These are phyloP conservation scores for Orbilia oligospora DNA, from an alignment of 2,329 filamentous ascomycete species.

Conservation along the genomic window DNA sequence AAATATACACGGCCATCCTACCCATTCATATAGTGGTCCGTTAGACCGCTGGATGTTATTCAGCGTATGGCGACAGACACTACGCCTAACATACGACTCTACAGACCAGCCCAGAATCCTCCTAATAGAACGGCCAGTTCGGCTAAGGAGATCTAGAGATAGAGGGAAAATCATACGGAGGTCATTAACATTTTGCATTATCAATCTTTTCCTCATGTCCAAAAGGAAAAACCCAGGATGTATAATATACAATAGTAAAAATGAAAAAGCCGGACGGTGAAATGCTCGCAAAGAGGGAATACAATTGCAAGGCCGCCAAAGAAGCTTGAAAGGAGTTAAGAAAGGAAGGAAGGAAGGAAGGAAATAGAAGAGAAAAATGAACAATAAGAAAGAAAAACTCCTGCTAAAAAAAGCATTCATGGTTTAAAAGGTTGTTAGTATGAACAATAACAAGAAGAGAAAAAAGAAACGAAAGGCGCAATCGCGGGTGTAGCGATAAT, in stretches of 20 bases:
- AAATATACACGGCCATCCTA: too few relatives aligned
- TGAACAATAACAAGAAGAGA: background rate
- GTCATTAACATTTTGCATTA: slow-evolving; percentile 49
- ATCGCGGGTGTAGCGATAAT: background rate
- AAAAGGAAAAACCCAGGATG: slow-evolving; percentile 4
- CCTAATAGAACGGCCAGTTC: background rate
- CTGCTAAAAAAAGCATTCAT: slow-evolving; percentile 35
- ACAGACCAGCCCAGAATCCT: background rate
- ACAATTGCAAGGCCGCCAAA: slow-evolving; percentile 18
- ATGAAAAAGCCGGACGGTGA: background rate
- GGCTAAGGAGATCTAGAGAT: background rate
- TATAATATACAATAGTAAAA: slow-evolving; percentile 16
- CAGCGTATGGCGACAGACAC: background rate
- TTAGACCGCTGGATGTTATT: background rate
- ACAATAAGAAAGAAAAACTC: slow-evolving; percentile 27
- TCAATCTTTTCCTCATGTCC: background rate
- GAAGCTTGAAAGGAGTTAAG: background rate
- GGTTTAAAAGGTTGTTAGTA: slow-evolving; percentile 11
- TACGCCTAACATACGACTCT: background rate
- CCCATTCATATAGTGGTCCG: background rate
- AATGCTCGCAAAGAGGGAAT: slow-evolving; percentile 1
- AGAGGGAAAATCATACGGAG: background rate
- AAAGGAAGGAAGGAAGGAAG: slow-evolving; percentile 3
- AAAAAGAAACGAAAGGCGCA: slow-evolving; percentile 1
- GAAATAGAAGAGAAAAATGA: slow-evolving; percentile 4